Percentiles rank a stretch among this genome's conserved stretches.
Evolutionary conservation across 768 basidiomycete genomes (phyloP).

Genomic region (Hericium rajendrae): DNA sequence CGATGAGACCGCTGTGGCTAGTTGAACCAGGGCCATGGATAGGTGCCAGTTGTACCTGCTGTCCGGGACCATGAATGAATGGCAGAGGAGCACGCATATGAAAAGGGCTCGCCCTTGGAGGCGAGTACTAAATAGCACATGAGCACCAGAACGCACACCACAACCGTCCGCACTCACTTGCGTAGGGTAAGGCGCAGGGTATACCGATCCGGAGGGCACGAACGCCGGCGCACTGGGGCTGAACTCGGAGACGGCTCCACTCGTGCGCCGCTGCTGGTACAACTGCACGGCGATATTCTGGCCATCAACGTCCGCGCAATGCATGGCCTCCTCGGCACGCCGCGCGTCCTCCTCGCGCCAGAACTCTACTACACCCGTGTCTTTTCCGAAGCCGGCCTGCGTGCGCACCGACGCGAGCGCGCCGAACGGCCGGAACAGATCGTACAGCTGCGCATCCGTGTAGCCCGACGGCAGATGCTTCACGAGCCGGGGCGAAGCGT

Average conservation of each 20-base stretch:
- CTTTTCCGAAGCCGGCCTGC: constrained; percentile 66
- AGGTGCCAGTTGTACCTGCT: constrained; percentile 82
- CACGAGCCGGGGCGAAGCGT: constrained; percentile 69
- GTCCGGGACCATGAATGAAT: constrained; percentile 82
- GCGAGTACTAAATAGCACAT: constrained; percentile 47
- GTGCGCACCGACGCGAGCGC: constrained; percentile 71
- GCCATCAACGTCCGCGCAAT: constrained; percentile 75
- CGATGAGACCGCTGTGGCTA: constrained; percentile 81
- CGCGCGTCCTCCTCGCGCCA: constrained; percentile 83
- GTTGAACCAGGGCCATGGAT: constrained; percentile 61
- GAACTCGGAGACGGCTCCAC: constrained; percentile 50
- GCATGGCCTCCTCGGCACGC: constrained; percentile 70
- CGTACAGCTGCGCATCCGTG: constrained; percentile 69
- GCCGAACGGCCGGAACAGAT: constrained; percentile 77
- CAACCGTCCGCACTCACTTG: constrained; percentile 30
- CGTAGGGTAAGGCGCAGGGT: constrained; percentile 41
- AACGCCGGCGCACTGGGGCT: constrained; percentile 68
- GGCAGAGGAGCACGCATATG: constrained; percentile 32
- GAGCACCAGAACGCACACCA: not conserved
- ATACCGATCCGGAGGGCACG: constrained; percentile 60
- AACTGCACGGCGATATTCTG: constrained; percentile 79
- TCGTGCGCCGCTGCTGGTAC: constrained; percentile 57
- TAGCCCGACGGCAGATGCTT: constrained; percentile 70
- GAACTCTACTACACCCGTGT: constrained; percentile 75
- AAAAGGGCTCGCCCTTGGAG: constrained; percentile 44